These are phyloP conservation scores for Fraxinus angustifolia DNA, from an alignment of 305 asterid genomes.

Conservation along the genomic window DNA sequence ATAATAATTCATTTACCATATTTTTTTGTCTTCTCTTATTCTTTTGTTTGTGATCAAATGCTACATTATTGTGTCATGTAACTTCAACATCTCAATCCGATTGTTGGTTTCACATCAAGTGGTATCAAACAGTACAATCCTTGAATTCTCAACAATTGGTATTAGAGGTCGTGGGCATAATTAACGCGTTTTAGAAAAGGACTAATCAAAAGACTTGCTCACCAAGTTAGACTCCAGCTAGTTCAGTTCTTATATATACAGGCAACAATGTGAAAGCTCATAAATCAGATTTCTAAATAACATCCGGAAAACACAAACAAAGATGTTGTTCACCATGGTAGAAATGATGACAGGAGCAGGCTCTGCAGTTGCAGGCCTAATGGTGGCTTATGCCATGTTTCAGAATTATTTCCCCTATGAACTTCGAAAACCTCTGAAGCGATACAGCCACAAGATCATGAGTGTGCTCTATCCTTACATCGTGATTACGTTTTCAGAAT, in stretches of 20 bases:
- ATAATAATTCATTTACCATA: too few species aligned
- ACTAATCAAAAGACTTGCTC: background rate
- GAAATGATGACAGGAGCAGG: slow-evolving; percentile 36
- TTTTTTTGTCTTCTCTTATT: too few species aligned
- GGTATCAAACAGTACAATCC: too few species aligned
- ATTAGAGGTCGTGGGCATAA: too few species aligned
- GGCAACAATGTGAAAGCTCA: background rate
- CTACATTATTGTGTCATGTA: too few species aligned
- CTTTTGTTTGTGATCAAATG: too few species aligned
- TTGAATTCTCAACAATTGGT: too few species aligned
- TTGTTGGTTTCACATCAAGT: too few species aligned
- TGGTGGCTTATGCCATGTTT: slow-evolving; percentile 48
- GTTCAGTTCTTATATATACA: background rate
- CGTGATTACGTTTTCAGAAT: slow-evolving; percentile 42
- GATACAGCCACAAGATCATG: slow-evolving; percentile 23
- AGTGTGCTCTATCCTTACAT: slow-evolving; percentile 41
- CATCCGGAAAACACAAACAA: background rate
- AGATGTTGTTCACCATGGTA: background rate
- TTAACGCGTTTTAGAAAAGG: background rate
- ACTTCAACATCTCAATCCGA: too few species aligned
- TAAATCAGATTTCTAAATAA: background rate
- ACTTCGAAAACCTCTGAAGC: slow-evolving; percentile 26
- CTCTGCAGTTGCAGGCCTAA: slow-evolving; percentile 38
- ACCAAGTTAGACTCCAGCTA: background rate
- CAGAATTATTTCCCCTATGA: slow-evolving; percentile 49